Evolutionary conservation across 1,139 yeast genomes (phyloP).

Genomic region (Nakaseomyces nivariensis): DNA sequence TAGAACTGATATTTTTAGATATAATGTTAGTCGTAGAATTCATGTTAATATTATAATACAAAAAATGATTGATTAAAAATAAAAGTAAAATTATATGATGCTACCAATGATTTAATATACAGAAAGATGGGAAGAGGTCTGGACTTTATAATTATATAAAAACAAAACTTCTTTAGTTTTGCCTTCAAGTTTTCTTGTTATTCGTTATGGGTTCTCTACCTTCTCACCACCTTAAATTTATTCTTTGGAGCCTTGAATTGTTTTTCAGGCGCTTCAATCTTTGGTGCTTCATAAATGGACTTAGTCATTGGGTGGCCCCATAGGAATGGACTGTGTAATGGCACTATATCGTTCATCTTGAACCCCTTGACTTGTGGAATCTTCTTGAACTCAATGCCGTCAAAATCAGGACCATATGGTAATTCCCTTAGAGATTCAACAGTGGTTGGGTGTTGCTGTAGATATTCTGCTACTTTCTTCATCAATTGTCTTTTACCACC

Average conservation of each 20-base stretch:
- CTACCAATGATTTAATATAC: not conserved
- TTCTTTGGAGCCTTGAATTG: constrained; percentile 36
- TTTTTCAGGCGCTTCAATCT: constrained; percentile 31
- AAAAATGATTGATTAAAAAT: not conserved
- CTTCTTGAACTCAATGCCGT: constrained; percentile 45
- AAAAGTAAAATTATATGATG: not conserved
- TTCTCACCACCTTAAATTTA: constrained; percentile 33
- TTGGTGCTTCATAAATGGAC: constrained; percentile 51
- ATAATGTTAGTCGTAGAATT: too few species aligned
- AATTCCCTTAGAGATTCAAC: constrained; percentile 50
- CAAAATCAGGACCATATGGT: constrained; percentile 41
- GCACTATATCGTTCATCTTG: constrained; percentile 76
- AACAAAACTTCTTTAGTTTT: not conserved
- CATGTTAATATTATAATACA: not conserved
- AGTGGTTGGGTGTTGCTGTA: constrained; percentile 63
- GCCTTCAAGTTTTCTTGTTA: too few species aligned
- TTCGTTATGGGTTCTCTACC: constrained; percentile 11
- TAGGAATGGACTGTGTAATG: constrained; percentile 68
- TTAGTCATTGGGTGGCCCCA: constrained; percentile 82
- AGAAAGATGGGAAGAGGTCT: not conserved
- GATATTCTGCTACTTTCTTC: constrained; percentile 49
- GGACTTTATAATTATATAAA: constrained; percentile 3
- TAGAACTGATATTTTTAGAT: too few species aligned
- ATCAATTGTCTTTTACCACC: constrained; percentile 61
- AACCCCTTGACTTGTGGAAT: constrained; percentile 77